Evolutionary conservation across 169 alveolate genomes (phyloP), one percentile per base, ranked within the genome.

Genomic region (Plasmodium sp.): DNA sequence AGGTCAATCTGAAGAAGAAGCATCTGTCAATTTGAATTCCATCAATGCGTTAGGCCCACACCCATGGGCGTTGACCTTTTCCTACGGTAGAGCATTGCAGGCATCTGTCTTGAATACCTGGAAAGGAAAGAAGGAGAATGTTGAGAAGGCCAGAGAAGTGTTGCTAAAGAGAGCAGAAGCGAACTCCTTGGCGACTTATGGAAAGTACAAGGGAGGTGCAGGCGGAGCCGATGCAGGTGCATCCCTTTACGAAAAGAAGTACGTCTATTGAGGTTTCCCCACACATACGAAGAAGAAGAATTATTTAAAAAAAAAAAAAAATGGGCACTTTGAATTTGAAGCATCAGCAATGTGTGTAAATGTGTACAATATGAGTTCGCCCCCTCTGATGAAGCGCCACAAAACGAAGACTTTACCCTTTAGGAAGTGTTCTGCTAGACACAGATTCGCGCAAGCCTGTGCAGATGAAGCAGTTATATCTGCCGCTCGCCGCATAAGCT

Each of bases 61-160:
- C 92, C 99, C 99, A 48, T 99, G 99, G 99, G 94, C 96, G 88
- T 97, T 99, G 18, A 97, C 99, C 58, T 99, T 99, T 99, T 98
- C 99, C 51, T 99, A 98, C 94, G 99, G 99, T 84, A 97, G 99
- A 88, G 99, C 99, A 43, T 97, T 99, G 73, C 99, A 99, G 97
- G 98, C 98, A 34, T 97, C 99, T 27, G 97, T 98, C 84, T 96
- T 99, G 54, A 98, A 98, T 97, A 97, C 99, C 34, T 99, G 99
- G 99, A 94, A 92, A 62, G 99, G 99, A 58, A 98, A 98, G 95
- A 95, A 96, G 43, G 99, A 98, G 92, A 99, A 99, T 96, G 98
- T 97, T 82, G 97, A 96, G 51, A 98, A 98, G 43, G 99, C 99
- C 16, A 99, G 99, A 95, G 97, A 97, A 91, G 99, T 98, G 34